Evolutionary conservation across 257 asterid species (phyloP).

Genomic region (Petunia secreta): DNA sequence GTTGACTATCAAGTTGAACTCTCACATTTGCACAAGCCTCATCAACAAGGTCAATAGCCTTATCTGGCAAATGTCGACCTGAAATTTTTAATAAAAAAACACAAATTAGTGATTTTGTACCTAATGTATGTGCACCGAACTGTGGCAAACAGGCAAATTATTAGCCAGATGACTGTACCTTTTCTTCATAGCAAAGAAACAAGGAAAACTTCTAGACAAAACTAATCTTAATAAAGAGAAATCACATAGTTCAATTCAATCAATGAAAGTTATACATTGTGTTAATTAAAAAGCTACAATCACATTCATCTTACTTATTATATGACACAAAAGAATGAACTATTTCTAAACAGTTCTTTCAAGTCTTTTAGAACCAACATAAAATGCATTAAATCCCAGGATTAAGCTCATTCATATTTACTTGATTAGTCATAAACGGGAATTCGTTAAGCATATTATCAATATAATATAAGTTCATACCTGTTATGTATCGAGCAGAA

Average conservation of each 20-base stretch:
- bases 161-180: not conserved
- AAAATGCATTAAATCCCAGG: not conserved
- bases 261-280: not conserved
- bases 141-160: not conserved
- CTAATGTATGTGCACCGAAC: not conserved
- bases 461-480: constrained; percentile 28
- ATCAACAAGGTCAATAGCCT: constrained; percentile 72
- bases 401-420: not conserved
- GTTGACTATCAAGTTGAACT: constrained; percentile 81
- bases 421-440: not conserved
- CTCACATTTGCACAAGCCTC: constrained; percentile 87
- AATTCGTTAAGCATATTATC: not conserved
- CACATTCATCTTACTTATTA: not conserved
- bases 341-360: not conserved
- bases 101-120: not conserved
- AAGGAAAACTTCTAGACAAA: not conserved
- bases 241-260: not conserved
- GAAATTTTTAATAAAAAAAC: not conserved
- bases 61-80: constrained; percentile 78
- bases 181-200: not conserved
- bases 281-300: not conserved
- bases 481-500: constrained; percentile 69
- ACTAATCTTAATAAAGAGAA: not conserved
- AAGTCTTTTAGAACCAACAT: not conserved
- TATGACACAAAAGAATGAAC: not conserved